Base-by-base conservation (phyloP, 2,329 filamentous ascomycete species). In the Helicocarpus griseus region DNA sequence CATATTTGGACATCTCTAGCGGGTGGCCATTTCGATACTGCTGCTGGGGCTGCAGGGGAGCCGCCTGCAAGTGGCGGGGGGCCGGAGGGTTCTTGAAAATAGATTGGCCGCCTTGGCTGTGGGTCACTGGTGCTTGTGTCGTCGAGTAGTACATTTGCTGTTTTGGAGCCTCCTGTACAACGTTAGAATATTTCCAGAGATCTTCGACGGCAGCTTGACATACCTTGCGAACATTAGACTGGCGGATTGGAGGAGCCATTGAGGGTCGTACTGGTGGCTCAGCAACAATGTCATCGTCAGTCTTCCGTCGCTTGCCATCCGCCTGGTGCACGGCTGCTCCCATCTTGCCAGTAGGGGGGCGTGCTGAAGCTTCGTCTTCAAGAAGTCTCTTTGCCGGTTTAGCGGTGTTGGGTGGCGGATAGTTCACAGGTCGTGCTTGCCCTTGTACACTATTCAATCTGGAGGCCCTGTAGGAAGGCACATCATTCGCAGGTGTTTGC, bases 161-260 rank as follows among this genome's bases (percentile, higher is more conserved):
- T 56, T 74, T 72, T 11, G 56, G 53, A 50, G 60, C 58, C 47
- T 69, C 65, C 59, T 65, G 39, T 26, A 6, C 24, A 26, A 39
- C 14, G 36, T 38, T 51, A 28, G 60, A 28, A n/a, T 13, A 39
- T 17, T 41, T 33, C 24, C n/a, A 11, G 7, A 14, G 22, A 35
- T 3, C 11, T 21, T 33, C 7, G 26, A 21, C 11, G 40, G 19
- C 2, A 3, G 28, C 14, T 48, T 19, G 22, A 54, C 74, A 69
- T 71, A 87, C 83, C 79, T 89, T 90, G 61, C 79, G 77, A 63
- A 81, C 77, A 46, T 78, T 83, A 1, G 88, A 94, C 55, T 89
- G 88, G 53, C 90, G 82, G 58, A 94, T 88, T 5, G 89, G 89
- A 49, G 89, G 87, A 13, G 85, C 87, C 73, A 90, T 93, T 60